phyloP scores from a whole-genome alignment of 192 early-diverging fungal genomes.

The Coemansia sp. region DNA sequence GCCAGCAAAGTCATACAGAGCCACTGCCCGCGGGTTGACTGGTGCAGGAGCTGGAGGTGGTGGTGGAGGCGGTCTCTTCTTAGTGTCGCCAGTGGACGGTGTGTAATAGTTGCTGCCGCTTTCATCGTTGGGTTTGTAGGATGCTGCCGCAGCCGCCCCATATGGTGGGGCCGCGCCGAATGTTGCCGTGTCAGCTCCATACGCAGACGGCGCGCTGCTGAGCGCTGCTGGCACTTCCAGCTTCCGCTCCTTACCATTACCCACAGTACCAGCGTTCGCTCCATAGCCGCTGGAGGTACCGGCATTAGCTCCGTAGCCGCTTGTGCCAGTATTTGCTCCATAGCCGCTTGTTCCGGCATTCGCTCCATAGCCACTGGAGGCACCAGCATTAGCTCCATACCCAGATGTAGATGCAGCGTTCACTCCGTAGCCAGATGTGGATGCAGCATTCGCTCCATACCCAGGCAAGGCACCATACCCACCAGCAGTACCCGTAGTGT shows the following conservation, averaged over 20 bases:
- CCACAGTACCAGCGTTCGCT: neutral
- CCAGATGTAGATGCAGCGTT: neutral
- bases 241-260: neutral
- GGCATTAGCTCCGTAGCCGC: conserved; percentile 15
- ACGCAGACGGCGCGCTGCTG: conserved; percentile 11
- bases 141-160: conserved; percentile 14
- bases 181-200: conserved; percentile 12
- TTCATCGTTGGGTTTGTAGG: neutral
- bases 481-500: neutral
- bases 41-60: conserved; percentile 58
- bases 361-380: conserved; percentile 4
- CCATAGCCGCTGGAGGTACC: conserved; percentile 10
- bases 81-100: conserved; percentile 20
- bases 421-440: neutral
- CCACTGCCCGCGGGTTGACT: conserved; percentile 59
- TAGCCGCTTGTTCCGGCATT: neutral
- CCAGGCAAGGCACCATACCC: conserved; percentile 2
- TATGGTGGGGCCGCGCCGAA: conserved; percentile 24
- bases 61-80: conserved; percentile 31
- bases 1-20: conserved; percentile 83
- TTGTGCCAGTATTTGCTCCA: neutral
- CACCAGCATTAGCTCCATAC: conserved; percentile 17
- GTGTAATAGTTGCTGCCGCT: conserved; percentile 28
- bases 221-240: neutral
- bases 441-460: conserved; percentile 2